phyloP scores from a whole-genome alignment of 805 yeast genomes.

The Brettanomyces anomalus region DNA sequence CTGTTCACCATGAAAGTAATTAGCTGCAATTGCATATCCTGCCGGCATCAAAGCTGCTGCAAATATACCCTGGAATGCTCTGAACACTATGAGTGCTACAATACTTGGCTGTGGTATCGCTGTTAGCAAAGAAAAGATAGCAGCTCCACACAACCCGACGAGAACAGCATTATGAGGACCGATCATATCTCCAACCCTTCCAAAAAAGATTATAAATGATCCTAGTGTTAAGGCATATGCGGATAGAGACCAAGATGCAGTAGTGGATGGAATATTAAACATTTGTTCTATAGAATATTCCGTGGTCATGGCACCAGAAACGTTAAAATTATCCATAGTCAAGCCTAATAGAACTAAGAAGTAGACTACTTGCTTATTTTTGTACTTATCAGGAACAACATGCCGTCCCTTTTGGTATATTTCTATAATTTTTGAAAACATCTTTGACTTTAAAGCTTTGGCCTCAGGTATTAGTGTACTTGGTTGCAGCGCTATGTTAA shows the following conservation, averaged over 20 bases:
- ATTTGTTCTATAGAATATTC: constrained; percentile 24
- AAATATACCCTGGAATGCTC: constrained; percentile 37
- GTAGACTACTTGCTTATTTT: too few relatives aligned
- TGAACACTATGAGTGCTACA: constrained; percentile 29
- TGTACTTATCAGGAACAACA: too few relatives aligned
- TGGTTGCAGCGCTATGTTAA: too few relatives aligned
- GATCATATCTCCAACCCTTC: constrained; percentile 33
- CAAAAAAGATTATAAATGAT: constrained; percentile 33
- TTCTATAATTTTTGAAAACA: too few relatives aligned
- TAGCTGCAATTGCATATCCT: constrained; percentile 14
- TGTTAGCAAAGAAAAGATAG: constrained; percentile 23
- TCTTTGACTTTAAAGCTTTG: too few relatives aligned
- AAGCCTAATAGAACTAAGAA: not conserved
- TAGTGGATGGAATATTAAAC: constrained; percentile 29
- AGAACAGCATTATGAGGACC: constrained; percentile 29
- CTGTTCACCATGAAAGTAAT: constrained; percentile 14
- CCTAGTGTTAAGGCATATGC: constrained; percentile 37
- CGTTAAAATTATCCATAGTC: constrained; percentile 20
- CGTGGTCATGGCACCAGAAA: constrained; percentile 18
- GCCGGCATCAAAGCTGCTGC: constrained; percentile 33
- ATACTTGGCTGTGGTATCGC: constrained; percentile 27
- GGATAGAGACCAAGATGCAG: constrained; percentile 32
- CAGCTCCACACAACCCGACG: constrained; percentile 10
- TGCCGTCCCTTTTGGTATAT: too few relatives aligned
- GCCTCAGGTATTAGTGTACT: too few relatives aligned